phyloP scores from a whole-genome alignment of 371 early-diverging fungal genomes.

The Mortierella sp. region DNA sequence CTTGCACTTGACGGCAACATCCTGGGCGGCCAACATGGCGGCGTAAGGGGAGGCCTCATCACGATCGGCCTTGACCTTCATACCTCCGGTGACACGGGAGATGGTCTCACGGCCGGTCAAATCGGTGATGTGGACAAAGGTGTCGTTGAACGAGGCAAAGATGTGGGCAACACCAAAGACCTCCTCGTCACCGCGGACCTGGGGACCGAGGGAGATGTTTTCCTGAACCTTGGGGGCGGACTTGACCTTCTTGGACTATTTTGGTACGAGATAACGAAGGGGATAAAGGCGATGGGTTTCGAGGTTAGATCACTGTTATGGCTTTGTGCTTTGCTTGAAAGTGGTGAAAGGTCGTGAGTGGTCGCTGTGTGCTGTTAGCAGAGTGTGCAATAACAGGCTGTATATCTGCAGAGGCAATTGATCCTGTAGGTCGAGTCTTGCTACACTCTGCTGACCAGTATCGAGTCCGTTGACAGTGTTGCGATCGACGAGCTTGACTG shows the following conservation, averaged over 20 bases:
- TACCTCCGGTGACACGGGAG: conserved; percentile 99
- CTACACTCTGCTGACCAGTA: neutral
- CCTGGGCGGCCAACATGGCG: conserved; percentile 99
- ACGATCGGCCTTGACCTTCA: conserved; percentile 99
- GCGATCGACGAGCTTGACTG: neutral
- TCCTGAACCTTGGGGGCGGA: conserved; percentile 83
- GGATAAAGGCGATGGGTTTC: too few species aligned
- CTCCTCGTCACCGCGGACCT: conserved; percentile 98
- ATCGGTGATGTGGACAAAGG: conserved; percentile 99
- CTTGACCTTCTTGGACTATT: conserved; percentile 84
- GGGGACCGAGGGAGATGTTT: conserved; percentile 96
- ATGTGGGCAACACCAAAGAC: conserved; percentile 99
- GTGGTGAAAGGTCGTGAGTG: neutral
- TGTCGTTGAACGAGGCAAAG: conserved; percentile 99
- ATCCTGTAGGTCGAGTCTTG: neutral
- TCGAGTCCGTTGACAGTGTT: neutral
- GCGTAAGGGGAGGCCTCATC: conserved; percentile 99
- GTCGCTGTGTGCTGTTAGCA: neutral
- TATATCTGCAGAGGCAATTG: neutral
- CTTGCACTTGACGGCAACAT: conserved; percentile 99
- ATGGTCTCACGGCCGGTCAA: conserved; percentile 99
- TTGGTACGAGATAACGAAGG: neutral
- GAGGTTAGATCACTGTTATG: conserved; percentile 1
- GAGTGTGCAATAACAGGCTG: neutral
- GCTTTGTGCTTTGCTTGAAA: neutral